These are phyloP conservation scores for Penicillium sp. DNA, from an alignment of 2,329 filamentous ascomycete genomes.

Conservation along the genomic window DNA sequence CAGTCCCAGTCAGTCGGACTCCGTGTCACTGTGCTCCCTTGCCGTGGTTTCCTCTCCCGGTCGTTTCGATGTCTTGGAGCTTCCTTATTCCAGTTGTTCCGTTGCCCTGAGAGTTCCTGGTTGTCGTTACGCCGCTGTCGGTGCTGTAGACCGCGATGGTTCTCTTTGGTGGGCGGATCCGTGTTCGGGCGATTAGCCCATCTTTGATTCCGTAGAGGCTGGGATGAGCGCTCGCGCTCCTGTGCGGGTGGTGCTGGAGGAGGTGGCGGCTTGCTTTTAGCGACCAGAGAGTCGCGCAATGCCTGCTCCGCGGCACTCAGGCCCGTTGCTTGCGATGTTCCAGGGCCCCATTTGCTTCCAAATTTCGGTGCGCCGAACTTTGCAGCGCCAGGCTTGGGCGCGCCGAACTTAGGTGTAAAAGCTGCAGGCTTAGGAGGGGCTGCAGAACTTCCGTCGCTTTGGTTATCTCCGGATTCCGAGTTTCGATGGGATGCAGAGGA, in stretches of 20 bases:
- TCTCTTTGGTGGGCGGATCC: not conserved
- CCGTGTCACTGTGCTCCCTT: not conserved
- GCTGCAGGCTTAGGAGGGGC: constrained; percentile 9
- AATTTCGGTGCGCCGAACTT: constrained; percentile 26
- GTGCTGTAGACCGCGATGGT: not conserved
- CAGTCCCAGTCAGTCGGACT: constrained; percentile 15
- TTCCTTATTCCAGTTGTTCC: not conserved
- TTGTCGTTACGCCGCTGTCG: not conserved
- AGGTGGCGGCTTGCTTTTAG: not conserved
- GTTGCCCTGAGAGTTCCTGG: not conserved
- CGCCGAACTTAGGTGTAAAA: constrained; percentile 19
- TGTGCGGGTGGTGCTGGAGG: not conserved
- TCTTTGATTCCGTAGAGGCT: not conserved
- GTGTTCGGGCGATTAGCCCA: not conserved
- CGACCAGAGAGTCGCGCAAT: constrained; percentile 1
- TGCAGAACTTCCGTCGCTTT: constrained; percentile 19
- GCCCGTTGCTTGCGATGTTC: constrained; percentile 20
- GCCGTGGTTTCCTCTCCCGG: not conserved
- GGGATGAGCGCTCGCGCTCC: not conserved
- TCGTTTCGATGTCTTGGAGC: not conserved
- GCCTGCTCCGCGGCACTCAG: constrained; percentile 28
- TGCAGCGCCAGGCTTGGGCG: not conserved
- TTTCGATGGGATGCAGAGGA: constrained; percentile 28
- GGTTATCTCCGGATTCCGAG: constrained; percentile 24
- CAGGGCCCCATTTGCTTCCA: constrained; percentile 25